Conservation (phyloP, 495 filamentous ascomycete genomes). For the Tuber calosporum region DNA sequence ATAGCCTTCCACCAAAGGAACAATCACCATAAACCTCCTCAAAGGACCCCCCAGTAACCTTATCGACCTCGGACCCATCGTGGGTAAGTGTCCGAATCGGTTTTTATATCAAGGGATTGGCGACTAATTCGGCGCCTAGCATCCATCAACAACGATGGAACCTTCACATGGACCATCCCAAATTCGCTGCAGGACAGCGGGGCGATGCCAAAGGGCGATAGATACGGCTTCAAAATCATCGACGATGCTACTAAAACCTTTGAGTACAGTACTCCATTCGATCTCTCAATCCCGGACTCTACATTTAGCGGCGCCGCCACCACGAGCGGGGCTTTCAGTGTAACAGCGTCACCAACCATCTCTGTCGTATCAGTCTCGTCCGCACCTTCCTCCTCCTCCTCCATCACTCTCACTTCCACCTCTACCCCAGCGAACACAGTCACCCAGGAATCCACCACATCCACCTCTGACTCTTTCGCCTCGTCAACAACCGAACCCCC, state of each 20-base stretch:
- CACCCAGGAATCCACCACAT: neutral
- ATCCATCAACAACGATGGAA: conserved; percentile 27
- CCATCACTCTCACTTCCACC: neutral
- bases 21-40: conserved; percentile 38
- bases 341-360: neutral
- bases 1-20: conserved; percentile 38
- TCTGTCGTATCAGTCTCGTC: neutral
- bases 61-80: conserved; percentile 22
- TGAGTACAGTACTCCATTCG: conserved; percentile 40
- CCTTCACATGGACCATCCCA: conserved; percentile 33
- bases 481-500: neutral
- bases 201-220: conserved; percentile 29
- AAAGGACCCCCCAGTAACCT: conserved; percentile 38
- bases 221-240: conserved; percentile 37
- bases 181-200: conserved; percentile 21
- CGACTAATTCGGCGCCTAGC: conserved; percentile 12
- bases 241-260: conserved; percentile 34
- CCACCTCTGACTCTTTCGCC: neutral
- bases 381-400: neutral
- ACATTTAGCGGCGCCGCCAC: conserved; percentile 17
- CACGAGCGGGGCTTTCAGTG: neutral
- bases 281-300: conserved; percentile 24
- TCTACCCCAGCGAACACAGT: neutral
- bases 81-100: conserved; percentile 21
- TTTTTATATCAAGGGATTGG: neutral